phyloP scores from a whole-genome alignment of 257 asterid genomes.

The Salvia rosmarinus region DNA sequence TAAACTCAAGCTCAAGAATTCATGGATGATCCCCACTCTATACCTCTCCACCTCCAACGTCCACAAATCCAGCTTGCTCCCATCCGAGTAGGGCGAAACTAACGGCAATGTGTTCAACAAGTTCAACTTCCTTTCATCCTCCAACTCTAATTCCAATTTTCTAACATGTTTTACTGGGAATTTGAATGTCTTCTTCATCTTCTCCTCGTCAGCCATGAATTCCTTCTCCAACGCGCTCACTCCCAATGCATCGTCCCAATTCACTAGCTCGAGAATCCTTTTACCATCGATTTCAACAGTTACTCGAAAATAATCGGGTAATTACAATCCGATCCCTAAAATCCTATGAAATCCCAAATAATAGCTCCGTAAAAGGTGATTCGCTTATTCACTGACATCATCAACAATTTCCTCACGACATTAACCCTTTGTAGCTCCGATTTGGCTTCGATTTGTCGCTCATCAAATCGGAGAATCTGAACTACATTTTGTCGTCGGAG shows the following conservation, averaged over 20 bases:
- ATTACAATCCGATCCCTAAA: slow-evolving; percentile 72
- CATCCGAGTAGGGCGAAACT: slow-evolving; percentile 94
- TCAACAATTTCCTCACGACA: slow-evolving; percentile 70
- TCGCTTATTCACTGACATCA: slow-evolving; percentile 73
- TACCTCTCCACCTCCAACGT: slow-evolving; percentile 91
- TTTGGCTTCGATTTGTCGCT: slow-evolving; percentile 41
- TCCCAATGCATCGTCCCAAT: slow-evolving; percentile 75
- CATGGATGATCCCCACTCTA: slow-evolving; percentile 82
- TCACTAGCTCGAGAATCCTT: slow-evolving; percentile 70
- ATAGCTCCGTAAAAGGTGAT: slow-evolving; percentile 56
- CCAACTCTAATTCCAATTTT: slow-evolving; percentile 67
- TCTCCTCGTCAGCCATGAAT: slow-evolving; percentile 75
- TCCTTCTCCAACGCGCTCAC: slow-evolving; percentile 78
- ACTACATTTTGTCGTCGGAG: slow-evolving; percentile 72
- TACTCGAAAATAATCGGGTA: slow-evolving; percentile 61
- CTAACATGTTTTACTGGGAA: slow-evolving; percentile 77
- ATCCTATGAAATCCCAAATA: slow-evolving; percentile 85
- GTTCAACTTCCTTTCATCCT: slow-evolving; percentile 74
- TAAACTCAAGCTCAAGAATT: slow-evolving; percentile 90
- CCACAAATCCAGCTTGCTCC: slow-evolving; percentile 79
- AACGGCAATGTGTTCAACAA: slow-evolving; percentile 82
- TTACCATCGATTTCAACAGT: slow-evolving; percentile 68
- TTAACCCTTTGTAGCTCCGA: slow-evolving; percentile 59
- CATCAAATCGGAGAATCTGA: slow-evolving; percentile 85
- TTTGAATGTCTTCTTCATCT: slow-evolving; percentile 69